Conservation (phyloP, 495 filamentous ascomycete genomes). For the Penicillium fimorum region DNA sequence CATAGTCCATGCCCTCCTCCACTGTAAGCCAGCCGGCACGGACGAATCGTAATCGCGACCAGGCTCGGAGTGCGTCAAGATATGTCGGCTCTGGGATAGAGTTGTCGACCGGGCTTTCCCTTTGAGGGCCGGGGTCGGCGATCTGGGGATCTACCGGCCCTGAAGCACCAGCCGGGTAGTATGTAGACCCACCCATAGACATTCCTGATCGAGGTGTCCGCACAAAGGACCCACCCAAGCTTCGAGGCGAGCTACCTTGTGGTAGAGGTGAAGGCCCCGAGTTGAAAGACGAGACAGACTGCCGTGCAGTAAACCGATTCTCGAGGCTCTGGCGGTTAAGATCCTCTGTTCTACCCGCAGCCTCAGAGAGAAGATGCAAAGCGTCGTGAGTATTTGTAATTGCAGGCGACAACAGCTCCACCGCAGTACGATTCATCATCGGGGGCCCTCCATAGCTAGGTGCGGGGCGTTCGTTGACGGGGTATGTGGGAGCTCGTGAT, state of each 20-base stretch:
- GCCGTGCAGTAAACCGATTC: conserved; percentile 39
- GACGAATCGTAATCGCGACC: conserved; percentile 89
- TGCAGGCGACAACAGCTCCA: conserved; percentile 54
- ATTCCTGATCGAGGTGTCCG: conserved; percentile 36
- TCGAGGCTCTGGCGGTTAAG: conserved; percentile 44
- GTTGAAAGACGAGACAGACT: conserved; percentile 44
- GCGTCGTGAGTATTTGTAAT: conserved; percentile 61
- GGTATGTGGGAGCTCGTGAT: conserved; percentile 30
- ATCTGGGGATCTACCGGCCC: conserved; percentile 34
- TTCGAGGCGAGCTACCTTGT: conserved; percentile 41
- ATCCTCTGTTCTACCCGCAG: conserved; percentile 53
- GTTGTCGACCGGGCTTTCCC: conserved; percentile 23
- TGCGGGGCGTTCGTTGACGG: conserved; percentile 27
- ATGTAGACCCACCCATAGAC: conserved; percentile 27
- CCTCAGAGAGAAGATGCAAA: conserved; percentile 58
- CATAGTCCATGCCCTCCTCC: conserved; percentile 85
- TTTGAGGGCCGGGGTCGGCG: conserved; percentile 29
- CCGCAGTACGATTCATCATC: conserved; percentile 54
- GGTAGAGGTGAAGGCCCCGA: conserved; percentile 43
- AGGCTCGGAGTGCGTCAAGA: conserved; percentile 73
- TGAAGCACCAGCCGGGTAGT: conserved; percentile 28
- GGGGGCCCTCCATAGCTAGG: conserved; percentile 40
- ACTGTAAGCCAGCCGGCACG: conserved; percentile 95
- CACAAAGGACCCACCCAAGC: conserved; percentile 38
- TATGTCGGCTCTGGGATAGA: conserved; percentile 33